Percentiles rank a stretch among this genome's conserved stretches.
Conservation (phyloP, 2,329 filamentous ascomycete genomes). For the Fusarium piperis region DNA sequence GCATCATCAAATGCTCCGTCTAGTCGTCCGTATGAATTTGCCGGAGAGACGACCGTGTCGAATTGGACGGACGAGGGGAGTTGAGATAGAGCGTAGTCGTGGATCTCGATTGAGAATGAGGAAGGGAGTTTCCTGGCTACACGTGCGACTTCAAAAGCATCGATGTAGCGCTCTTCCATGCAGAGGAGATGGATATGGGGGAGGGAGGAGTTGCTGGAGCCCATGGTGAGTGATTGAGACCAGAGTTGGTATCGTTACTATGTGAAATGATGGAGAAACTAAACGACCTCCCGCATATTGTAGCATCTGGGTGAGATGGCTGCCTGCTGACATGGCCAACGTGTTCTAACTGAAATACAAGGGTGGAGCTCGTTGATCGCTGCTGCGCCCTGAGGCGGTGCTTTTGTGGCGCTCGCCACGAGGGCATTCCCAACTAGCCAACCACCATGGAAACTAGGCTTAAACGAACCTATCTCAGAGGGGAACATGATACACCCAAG, state of each 20-base stretch:
- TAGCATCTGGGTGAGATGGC: not conserved
- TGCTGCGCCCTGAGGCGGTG: not conserved
- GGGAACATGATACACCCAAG: no score
- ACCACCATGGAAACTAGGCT: no score
- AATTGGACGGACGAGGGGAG: slow-evolving; percentile 51
- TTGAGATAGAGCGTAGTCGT: slow-evolving; percentile 51
- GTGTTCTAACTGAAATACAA: not conserved
- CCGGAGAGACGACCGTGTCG: slow-evolving; percentile 61
- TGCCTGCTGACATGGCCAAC: not conserved
- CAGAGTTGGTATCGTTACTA: no score
- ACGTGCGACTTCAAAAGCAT: slow-evolving; percentile 14
- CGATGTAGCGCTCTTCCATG: slow-evolving; percentile 22
- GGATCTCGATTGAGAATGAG: slow-evolving; percentile 47
- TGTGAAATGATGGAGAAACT: not conserved
- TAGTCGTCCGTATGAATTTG: slow-evolving; percentile 63
- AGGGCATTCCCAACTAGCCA: not conserved
- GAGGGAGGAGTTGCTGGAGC: not conserved
- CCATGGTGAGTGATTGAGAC: not conserved
- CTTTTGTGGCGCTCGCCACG: not conserved
- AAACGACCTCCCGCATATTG: not conserved
- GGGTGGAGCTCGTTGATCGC: not conserved
- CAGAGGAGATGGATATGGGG: slow-evolving; percentile 30
- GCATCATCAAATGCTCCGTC: slow-evolving; percentile 66
- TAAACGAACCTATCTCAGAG: not conserved
- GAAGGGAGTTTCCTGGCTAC: slow-evolving; percentile 40